Conservation (phyloP, 768 basidiomycete genomes). For the Tylopilus felleus region DNA sequence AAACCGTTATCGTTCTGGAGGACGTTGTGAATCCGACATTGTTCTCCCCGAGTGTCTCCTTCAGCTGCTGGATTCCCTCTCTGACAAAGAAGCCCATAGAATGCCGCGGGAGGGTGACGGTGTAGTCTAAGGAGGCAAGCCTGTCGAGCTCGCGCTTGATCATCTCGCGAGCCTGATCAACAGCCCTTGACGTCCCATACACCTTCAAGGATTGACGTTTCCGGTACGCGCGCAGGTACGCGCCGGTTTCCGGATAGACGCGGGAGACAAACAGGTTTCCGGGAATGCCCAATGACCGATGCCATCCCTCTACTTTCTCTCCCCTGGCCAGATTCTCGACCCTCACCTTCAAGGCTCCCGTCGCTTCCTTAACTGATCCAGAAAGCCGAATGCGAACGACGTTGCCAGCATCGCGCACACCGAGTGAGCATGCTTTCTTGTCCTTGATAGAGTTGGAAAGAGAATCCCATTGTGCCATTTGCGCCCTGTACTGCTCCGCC, state of each 20-base stretch:
- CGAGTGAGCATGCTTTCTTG: conserved; percentile 35
- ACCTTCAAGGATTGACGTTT: conserved; percentile 43
- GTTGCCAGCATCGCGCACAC: conserved; percentile 25
- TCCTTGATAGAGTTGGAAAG: conserved; percentile 37
- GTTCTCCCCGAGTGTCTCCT: conserved; percentile 53
- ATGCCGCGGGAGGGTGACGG: conserved; percentile 35
- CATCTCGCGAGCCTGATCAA: conserved; percentile 42
- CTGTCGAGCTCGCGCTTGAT: conserved; percentile 48
- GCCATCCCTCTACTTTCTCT: conserved; percentile 50
- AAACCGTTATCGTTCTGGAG: conserved; percentile 44
- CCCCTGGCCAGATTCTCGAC: conserved; percentile 54
- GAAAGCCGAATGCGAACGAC: conserved; percentile 41
- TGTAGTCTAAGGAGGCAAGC: conserved; percentile 43
- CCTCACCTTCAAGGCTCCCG: conserved; percentile 57
- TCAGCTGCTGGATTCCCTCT: conserved; percentile 47
- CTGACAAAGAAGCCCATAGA: conserved; percentile 50
- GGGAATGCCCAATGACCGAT: conserved; percentile 36
- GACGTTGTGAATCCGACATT: conserved; percentile 45
- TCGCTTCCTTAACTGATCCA: conserved; percentile 50
- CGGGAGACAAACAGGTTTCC: conserved; percentile 34
- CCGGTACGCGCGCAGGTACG: conserved; percentile 45
- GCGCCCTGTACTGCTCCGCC: conserved; percentile 47
- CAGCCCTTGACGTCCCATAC: conserved; percentile 40
- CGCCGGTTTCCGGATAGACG: conserved; percentile 36
- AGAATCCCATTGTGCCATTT: conserved; percentile 47